Base-by-base conservation (phyloP, 306 rosid genomes). In the Cucurbita pepo region DNA sequence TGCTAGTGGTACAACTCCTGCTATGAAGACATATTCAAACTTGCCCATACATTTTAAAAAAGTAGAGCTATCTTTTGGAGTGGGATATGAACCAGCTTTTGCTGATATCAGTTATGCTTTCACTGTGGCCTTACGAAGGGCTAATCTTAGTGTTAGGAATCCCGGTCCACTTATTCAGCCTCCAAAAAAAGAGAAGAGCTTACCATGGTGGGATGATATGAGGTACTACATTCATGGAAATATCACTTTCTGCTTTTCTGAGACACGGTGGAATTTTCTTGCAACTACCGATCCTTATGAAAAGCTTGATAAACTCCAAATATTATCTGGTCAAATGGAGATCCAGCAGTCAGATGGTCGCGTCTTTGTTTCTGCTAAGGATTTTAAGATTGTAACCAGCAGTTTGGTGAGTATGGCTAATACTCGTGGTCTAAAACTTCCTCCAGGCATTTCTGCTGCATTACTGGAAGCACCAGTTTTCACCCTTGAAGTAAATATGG, bases 191-290 rank as follows among this genome's bases (percentile, higher is more conserved):
- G 99, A 95, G 77, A 86, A 88, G 76, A 91, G 90, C 80, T 88
- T 95, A 82, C 99, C 99, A 44, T 95, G 99, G 99, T 95, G 99
- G 99, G 99, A 95, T 83, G 99, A 95, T 84, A 84, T 88, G 82
- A 91, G 99, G 86, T 84, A 89, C 85, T 95, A 91, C 83, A 89
- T 91, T 51, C 99, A 95, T 75, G 99, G 99, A 80, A 86, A 83
- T 69, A 80, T 91, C 81, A 82, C 89, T 71, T 76, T 95, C 43
- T 74, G 62, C 64, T 85, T 95, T 73, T 79, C 90, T 65, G 96
- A 95, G 85, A 83, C 96, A 58, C 81, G 77, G 77, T 89, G 91
- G 91, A 82, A 74, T 78, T 59, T 95, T 75, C 96, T 88, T 85
- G 96, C 91, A 14, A 86, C 82, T 80, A 86, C 97, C 51, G 96